phyloP scores from a whole-genome alignment of 345 rosid species.

The Jatropha curcas region DNA sequence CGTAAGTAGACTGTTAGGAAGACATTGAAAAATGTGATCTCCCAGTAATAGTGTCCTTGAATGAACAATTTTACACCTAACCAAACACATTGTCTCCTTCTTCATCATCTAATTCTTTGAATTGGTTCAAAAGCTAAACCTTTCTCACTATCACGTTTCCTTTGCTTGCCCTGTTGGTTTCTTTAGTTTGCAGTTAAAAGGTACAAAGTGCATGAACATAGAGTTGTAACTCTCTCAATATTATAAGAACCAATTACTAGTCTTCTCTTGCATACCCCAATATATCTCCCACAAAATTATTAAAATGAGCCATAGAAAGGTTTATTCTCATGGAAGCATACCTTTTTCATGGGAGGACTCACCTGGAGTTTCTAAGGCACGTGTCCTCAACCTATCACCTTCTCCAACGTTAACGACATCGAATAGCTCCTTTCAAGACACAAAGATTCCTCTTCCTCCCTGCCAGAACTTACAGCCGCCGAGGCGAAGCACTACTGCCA shows the following conservation, averaged over 20 bases:
- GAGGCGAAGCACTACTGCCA: conserved; percentile 36
- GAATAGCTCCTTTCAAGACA: background rate
- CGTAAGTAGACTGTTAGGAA: too few species aligned
- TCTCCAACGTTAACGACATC: background rate
- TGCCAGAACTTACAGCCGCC: conserved; percentile 25
- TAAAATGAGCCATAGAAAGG: conserved; percentile 39
- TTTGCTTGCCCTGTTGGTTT: conserved; percentile 36
- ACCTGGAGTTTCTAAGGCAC: conserved; percentile 58
- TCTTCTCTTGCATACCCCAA: background rate
- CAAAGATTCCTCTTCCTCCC: conserved; percentile 44
- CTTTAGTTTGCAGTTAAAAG: conserved; percentile 34
- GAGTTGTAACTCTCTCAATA: background rate
- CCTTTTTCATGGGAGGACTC: conserved; percentile 74
- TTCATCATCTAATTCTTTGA: conserved; percentile 32
- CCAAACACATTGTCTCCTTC: conserved; percentile 3
- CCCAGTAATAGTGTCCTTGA: too few species aligned
- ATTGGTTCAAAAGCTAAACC: conserved; percentile 11
- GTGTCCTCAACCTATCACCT: conserved; percentile 9
- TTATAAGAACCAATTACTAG: background rate
- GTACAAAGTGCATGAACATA: conserved; percentile 33
- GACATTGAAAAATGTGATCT: too few species aligned
- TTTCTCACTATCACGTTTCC: conserved; percentile 36
- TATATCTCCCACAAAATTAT: too few species aligned
- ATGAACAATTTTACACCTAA: too few species aligned
- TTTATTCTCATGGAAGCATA: conserved; percentile 57